phyloP scores from a whole-genome alignment of 768 basidiomycete genomes.

The Amanita rimosa region DNA sequence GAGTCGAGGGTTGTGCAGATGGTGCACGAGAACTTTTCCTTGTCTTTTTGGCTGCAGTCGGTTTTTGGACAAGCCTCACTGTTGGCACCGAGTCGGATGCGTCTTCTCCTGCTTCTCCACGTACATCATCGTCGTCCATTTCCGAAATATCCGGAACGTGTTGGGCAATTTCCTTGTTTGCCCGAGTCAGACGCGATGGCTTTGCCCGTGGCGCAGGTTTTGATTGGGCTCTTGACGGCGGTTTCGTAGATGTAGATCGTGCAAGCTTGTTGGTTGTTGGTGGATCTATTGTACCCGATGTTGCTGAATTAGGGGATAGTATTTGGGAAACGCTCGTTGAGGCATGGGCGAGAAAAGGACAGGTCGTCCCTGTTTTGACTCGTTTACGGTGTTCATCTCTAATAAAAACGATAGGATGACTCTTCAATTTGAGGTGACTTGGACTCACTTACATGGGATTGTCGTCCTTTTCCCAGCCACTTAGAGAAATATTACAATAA shows the following conservation, averaged over 20 bases:
- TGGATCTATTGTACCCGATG: not conserved
- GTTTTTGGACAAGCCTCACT: not conserved
- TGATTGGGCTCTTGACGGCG: slow-evolving; percentile 17
- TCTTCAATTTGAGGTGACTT: not conserved
- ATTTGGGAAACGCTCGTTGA: slow-evolving; percentile 5
- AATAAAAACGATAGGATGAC: slow-evolving; percentile 2
- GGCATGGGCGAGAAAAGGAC: slow-evolving; percentile 27
- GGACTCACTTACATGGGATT: slow-evolving; percentile 61
- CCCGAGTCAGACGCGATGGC: not conserved
- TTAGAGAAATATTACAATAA: slow-evolving; percentile 70
- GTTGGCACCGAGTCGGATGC: not conserved
- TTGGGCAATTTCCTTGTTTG: not conserved
- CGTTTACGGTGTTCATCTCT: slow-evolving; percentile 75
- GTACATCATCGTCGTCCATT: not conserved
- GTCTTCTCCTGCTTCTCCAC: not conserved
- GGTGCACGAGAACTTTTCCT: slow-evolving; percentile 3
- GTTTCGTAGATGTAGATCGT: slow-evolving; percentile 16
- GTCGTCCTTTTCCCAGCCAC: slow-evolving; percentile 82
- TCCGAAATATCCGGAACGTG: not conserved
- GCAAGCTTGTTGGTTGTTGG: slow-evolving; percentile 13
- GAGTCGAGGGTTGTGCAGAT: slow-evolving; percentile 5
- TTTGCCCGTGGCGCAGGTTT: slow-evolving; percentile 8
- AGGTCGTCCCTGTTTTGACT: slow-evolving; percentile 31
- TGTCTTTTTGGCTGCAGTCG: not conserved
- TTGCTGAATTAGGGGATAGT: not conserved